Evolutionary conservation across 495 filamentous ascomycete genomes (phyloP).

Genomic region (Tricharina praecox): DNA sequence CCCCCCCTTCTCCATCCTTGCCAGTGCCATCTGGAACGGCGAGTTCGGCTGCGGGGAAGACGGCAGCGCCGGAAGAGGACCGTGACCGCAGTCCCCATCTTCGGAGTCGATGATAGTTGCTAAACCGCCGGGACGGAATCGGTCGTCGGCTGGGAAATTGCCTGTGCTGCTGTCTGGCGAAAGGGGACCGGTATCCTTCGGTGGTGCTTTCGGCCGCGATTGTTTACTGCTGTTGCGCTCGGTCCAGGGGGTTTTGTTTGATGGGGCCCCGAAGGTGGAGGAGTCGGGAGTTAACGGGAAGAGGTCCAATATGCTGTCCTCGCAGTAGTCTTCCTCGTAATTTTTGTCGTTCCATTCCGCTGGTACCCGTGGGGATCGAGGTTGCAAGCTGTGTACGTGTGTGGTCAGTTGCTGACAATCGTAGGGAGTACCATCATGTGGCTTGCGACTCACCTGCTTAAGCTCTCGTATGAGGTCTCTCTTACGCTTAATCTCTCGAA

Average conservation of each 20-base stretch:
- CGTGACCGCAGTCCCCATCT: not conserved
- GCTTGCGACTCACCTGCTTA: not conserved
- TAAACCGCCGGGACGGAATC: not conserved
- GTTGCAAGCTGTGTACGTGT: not conserved
- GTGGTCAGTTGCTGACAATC: not conserved
- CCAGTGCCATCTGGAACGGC: not conserved
- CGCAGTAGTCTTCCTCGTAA: not conserved
- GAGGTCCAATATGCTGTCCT: not conserved
- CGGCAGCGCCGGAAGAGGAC: not conserved
- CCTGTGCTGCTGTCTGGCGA: not conserved
- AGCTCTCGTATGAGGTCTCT: not conserved
- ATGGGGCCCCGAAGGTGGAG: not conserved
- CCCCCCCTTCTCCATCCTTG: not conserved
- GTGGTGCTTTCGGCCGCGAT: not conserved
- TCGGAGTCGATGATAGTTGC: not conserved
- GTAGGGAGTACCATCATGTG: not conserved
- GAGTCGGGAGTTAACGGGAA: constrained; percentile 1
- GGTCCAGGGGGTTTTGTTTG: not conserved
- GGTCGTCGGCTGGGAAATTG: not conserved
- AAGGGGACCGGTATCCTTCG: not conserved
- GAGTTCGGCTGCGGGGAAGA: not conserved
- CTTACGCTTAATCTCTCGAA: not conserved
- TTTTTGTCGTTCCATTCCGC: not conserved
- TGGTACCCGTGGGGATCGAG: not conserved
- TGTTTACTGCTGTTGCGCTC: not conserved